These are phyloP conservation scores for Trapa incisa DNA, from an alignment of 345 rosid genomes.

Conservation along the genomic window DNA sequence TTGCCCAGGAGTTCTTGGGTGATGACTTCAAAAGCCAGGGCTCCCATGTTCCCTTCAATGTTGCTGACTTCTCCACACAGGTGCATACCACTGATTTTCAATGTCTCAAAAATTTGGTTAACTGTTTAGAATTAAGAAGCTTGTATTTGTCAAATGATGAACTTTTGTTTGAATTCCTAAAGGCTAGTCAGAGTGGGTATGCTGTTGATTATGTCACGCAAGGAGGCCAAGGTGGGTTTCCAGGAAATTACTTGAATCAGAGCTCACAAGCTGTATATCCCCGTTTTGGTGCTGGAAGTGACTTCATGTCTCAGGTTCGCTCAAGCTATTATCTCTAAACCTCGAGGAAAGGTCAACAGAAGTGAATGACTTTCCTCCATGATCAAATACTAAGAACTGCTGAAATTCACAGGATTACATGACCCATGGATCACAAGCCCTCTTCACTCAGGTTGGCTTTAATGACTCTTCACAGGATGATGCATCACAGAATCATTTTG, in stretches of 20 bases:
- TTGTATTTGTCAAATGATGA: background rate
- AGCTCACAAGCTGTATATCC: slow-evolving; percentile 74
- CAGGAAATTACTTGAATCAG: slow-evolving; percentile 78
- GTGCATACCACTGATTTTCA: slow-evolving; percentile 14
- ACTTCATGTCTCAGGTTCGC: slow-evolving; percentile 95
- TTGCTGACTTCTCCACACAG: slow-evolving; percentile 89
- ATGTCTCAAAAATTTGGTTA: background rate
- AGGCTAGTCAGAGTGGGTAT: slow-evolving; percentile 86
- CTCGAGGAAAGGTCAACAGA: background rate
- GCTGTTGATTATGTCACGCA: slow-evolving; percentile 81
- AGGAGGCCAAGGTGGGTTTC: slow-evolving; percentile 78
- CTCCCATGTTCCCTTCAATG: slow-evolving; percentile 83
- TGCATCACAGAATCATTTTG: slow-evolving; percentile 67
- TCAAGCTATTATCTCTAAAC: background rate
- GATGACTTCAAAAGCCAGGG: slow-evolving; percentile 99
- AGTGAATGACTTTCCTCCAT: background rate
- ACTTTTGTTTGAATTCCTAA: background rate
- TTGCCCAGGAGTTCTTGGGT: slow-evolving; percentile 73
- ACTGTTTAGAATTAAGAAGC: background rate
- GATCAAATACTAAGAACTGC: background rate
- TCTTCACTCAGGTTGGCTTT: slow-evolving; percentile 84
- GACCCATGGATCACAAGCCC: slow-evolving; percentile 88
- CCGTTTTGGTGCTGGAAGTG: slow-evolving; percentile 75
- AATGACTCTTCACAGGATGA: slow-evolving; percentile 69
- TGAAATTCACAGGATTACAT: slow-evolving; percentile 55